phyloP scores from a whole-genome alignment of 106 monocot genomes.

The Chionographis japonica region DNA sequence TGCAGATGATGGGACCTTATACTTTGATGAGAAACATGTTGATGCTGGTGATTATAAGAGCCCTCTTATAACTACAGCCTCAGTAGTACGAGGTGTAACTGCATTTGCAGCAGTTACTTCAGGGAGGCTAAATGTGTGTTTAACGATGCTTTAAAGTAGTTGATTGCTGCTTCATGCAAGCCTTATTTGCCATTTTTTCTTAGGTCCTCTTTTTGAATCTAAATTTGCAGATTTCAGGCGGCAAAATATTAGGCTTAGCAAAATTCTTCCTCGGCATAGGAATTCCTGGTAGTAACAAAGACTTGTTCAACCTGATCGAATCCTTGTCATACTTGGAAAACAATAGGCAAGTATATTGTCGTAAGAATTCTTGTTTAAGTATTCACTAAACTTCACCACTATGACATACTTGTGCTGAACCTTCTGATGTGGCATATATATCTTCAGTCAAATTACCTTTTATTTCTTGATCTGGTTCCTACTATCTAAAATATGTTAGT shows the following conservation, averaged over 20 bases:
- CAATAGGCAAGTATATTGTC: constrained; percentile 52
- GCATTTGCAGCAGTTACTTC: constrained; percentile 65
- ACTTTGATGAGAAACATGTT: constrained; percentile 84
- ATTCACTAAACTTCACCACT: too few relatives aligned
- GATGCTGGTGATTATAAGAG: constrained; percentile 68
- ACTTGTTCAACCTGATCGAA: constrained; percentile 82
- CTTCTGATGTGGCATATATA: too few relatives aligned
- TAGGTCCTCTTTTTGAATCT: constrained; percentile 3
- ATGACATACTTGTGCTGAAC: too few relatives aligned
- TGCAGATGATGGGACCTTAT: constrained; percentile 84
- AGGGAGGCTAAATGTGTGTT: constrained; percentile 67
- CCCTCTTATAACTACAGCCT: constrained; percentile 64
- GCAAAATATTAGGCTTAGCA: constrained; percentile 83
- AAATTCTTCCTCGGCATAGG: constrained; percentile 83
- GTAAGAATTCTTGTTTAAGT: too few relatives aligned
- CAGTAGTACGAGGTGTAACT: constrained; percentile 68
- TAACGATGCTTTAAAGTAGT: not conserved
- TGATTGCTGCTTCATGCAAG: not conserved
- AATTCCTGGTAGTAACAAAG: constrained; percentile 76
- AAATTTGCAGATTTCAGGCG: constrained; percentile 66
- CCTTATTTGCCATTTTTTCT: constrained; percentile 6
- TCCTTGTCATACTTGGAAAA: constrained; percentile 78
- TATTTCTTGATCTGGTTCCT: too few relatives aligned
- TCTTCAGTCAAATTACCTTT: too few relatives aligned
- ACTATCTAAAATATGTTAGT: too few relatives aligned